A percentile compares a stretch with the other conserved stretches of the same genome.
Conservation (phyloP, 164 flowering plant species). For the Umbellularia californica region DNA sequence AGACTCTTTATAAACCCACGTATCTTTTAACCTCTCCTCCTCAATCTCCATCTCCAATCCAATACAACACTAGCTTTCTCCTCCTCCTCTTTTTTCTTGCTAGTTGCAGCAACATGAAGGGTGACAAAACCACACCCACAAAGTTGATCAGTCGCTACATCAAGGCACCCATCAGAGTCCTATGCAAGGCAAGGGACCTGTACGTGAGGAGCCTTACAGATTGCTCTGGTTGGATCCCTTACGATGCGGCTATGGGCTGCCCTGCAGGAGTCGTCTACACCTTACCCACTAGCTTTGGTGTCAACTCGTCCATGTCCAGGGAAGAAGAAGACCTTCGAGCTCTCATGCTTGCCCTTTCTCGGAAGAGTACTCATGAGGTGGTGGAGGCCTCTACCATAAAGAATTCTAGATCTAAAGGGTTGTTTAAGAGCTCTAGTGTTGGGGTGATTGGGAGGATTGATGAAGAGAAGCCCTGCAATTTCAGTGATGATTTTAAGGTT, state of each 20-base stretch:
- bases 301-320: conserved; percentile 14
- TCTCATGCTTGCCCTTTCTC: conserved; percentile 38
- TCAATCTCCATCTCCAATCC: background rate
- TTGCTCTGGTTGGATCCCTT: conserved; percentile 23
- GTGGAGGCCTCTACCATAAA: too few relatives aligned
- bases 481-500: conserved; percentile 21
- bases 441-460: conserved; percentile 57
- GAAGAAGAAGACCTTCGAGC: conserved; percentile 42
- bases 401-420: background rate
- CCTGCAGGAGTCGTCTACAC: conserved; percentile 16
- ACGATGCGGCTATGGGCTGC: conserved; percentile 12
- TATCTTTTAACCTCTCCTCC: background rate
- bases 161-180: conserved; percentile 33
- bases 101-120: conserved; percentile 9
- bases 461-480: conserved; percentile 55
- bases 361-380: conserved; percentile 8
- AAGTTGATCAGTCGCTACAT: conserved; percentile 17
- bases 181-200: conserved; percentile 32
- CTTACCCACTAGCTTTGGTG: conserved; percentile 46
- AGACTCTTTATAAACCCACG: too few relatives aligned
- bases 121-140: conserved; percentile 10
- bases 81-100: background rate
- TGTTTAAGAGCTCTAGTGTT: conserved; percentile 42
- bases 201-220: conserved; percentile 35
- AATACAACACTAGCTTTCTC: too few relatives aligned